Conservation (phyloP, 495 filamentous ascomycete species). For the Xylaria sp. region DNA sequence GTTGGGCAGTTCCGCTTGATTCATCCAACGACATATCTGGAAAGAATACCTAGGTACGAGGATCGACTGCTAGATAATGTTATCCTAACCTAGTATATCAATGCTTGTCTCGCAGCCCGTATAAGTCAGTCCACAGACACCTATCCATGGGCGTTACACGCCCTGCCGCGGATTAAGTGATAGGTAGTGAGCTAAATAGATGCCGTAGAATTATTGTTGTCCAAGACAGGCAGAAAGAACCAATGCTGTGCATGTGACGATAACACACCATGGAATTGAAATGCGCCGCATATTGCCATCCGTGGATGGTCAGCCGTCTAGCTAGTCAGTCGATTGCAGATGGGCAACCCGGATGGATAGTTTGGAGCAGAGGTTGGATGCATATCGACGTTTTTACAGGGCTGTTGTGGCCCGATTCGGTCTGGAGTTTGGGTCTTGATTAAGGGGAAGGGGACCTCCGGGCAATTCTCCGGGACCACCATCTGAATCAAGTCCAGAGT, state of each 20-base stretch:
- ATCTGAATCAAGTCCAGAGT: background rate
- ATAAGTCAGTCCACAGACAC: background rate
- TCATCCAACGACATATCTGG: background rate
- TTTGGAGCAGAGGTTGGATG: background rate
- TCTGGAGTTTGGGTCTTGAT: conserved; percentile 7
- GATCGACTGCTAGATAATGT: background rate
- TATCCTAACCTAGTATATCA: background rate
- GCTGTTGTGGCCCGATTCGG: conserved; percentile 11
- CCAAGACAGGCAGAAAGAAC: background rate
- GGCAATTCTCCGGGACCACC: background rate
- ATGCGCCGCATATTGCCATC: conserved; percentile 1
- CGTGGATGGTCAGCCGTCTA: background rate
- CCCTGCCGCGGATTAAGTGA: background rate
- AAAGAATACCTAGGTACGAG: background rate
- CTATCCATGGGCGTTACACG: background rate
- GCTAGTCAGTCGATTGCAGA: conserved; percentile 6
- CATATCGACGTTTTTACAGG: background rate
- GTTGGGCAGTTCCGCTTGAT: background rate
- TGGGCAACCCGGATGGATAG: background rate
- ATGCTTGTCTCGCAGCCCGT: background rate
- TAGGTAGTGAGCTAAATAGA: background rate
- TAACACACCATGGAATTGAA: background rate
- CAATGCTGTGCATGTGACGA: background rate
- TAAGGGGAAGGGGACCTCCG: conserved; percentile 4
- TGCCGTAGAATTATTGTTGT: background rate